Base-by-base conservation (phyloP, 177 flowering plant genomes). In the Vitis hybrid region DNA sequence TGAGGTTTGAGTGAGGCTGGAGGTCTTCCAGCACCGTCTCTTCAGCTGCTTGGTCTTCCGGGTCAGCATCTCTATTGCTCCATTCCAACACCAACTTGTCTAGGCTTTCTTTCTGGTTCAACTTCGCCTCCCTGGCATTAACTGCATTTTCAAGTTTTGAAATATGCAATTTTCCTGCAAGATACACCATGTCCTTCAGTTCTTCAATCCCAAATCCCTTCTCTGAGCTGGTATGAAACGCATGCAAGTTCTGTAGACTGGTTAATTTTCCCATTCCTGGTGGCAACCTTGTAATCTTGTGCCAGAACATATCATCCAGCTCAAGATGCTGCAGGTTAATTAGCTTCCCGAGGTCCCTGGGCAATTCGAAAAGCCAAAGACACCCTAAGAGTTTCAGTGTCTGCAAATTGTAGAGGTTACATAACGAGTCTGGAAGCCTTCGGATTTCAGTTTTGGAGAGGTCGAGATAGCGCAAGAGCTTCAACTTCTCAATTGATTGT, bases 371-470 rank as follows among this genome's bases (percentile, higher is more conserved):
- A 22, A 74, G 73, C 55, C 51, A 51, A 26, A 49, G 50, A 58
- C 77, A 74, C 10, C 52, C 33, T 3, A 65, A 12, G 26, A 69
- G 73, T 55, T 62, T 74, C 18, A 74, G 62, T 7, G 72, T 64
- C 20, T 65, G 60, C 59, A 74, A 53, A 48, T 61, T 60, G 52
- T 8, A 26, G 31, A 74, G 77, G 66, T 60, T 15, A 26, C 70
- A 60, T 14, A 65, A 52, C 1, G 73, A 69, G 26, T 65, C 53
- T 3, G 77, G 77, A 10, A 74, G 55, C 62, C 3, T 9, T 65
- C 51, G 7, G 13, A 74, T 70, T 45, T 50, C 48, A 0, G 73
- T 74, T 1, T 53, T 58, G 5, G 77, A 74, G 8, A 74, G 67
- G 69, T 74, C 70, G 3, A 74, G 65, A 11, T 64, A 53, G 9